Percentiles rank a stretch among this genome's conserved stretches.
phyloP scores from a whole-genome alignment of 495 filamentous ascomycete species.

The Friedmanniomyces simplex region DNA sequence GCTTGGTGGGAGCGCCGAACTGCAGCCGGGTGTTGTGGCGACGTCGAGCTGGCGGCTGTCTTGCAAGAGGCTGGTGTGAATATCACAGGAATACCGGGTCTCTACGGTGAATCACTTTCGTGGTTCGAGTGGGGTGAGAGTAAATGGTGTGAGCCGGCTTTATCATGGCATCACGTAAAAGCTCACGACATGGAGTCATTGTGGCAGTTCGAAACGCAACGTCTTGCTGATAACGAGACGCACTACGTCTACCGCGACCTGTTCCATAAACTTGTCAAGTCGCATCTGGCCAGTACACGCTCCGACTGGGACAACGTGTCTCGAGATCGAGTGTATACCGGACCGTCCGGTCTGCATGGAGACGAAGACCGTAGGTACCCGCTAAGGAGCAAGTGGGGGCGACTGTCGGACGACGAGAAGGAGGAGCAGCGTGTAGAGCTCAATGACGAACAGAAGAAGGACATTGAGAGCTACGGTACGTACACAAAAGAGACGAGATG shows the following conservation, averaged over 20 bases:
- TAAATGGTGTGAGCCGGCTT: conserved; percentile 2
- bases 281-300: neutral
- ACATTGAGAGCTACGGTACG: neutral
- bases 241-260: conserved; percentile 7
- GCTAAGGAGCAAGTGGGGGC: neutral
- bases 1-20: neutral
- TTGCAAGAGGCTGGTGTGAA: conserved; percentile 1
- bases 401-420: neutral
- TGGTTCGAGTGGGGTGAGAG: neutral
- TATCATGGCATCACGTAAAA: conserved; percentile 5
- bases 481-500: neutral
- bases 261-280: neutral
- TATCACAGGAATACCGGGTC: neutral
- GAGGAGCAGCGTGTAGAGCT: neutral
- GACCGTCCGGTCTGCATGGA: neutral
- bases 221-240: neutral
- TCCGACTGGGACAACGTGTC: conserved; percentile 1
- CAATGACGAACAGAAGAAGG: neutral
- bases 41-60: neutral
- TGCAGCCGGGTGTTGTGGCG: conserved; percentile 1
- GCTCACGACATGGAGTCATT: conserved; percentile 5
- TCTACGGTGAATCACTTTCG: neutral
- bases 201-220: conserved; percentile 1
- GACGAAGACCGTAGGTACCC: neutral
- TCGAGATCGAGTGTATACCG: neutral